phyloP scores from a whole-genome alignment of 2,329 filamentous ascomycete genomes.

The Apiospora aurea region DNA sequence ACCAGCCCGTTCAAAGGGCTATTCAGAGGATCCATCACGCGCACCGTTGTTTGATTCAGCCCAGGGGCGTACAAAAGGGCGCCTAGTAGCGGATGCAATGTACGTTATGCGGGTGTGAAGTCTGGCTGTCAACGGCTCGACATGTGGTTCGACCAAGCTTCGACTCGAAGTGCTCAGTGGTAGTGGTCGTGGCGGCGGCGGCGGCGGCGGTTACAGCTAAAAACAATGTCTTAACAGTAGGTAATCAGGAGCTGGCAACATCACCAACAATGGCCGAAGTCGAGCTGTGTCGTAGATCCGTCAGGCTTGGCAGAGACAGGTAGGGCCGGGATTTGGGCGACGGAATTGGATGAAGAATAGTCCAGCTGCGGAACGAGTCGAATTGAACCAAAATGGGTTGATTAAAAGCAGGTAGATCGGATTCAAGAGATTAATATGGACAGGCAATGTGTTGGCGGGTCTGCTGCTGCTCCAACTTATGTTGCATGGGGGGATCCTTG shows the following conservation, averaged over 20 bases:
- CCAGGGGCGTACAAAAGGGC: neutral
- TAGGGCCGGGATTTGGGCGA: neutral
- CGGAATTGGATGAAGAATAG: conserved; percentile 1
- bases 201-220: neutral
- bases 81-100: conserved; percentile 4
- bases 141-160: conserved; percentile 20
- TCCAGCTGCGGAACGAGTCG: conserved; percentile 1
- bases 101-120: neutral
- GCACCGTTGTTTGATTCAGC: neutral
- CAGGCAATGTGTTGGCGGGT: conserved; percentile 14
- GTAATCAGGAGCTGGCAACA: conserved; percentile 1
- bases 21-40: conserved; percentile 8
- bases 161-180: neutral
- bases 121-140: neutral
- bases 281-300: neutral
- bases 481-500: conserved; percentile 7
- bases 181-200: neutral
- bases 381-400: conserved; percentile 21
- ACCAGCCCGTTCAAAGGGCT: conserved; percentile 59
- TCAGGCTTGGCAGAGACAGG: neutral
- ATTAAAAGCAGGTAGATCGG: conserved; percentile 21
- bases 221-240: neutral
- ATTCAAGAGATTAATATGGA: conserved; percentile 21
- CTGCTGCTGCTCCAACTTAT: conserved; percentile 10
- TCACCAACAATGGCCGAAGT: neutral